Percentiles rank a stretch among this genome's conserved stretches.
These are phyloP conservation scores for Ganoderma lingzhi DNA, from an alignment of 1,284 basidiomycete species.

Conservation along the genomic window DNA sequence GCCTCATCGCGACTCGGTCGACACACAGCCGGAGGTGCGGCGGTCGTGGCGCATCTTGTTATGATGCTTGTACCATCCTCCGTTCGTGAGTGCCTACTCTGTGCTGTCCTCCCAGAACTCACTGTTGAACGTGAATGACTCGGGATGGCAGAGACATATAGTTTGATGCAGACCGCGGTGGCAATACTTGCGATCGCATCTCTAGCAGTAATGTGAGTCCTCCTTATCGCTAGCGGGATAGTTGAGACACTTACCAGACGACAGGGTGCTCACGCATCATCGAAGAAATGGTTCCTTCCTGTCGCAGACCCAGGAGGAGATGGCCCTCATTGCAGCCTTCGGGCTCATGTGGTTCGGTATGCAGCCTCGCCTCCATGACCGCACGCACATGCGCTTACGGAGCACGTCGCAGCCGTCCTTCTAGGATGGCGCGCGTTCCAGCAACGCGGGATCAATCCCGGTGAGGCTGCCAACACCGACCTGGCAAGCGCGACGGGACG, in stretches of 20 bases:
- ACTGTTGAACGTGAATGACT: neutral
- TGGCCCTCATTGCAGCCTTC: slow-evolving; percentile 71
- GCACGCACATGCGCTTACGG: neutral
- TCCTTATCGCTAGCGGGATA: neutral
- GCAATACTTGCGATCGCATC: slow-evolving; percentile 69
- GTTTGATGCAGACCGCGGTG: slow-evolving; percentile 76
- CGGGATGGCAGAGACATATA: slow-evolving; percentile 61
- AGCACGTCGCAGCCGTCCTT: slow-evolving; percentile 40
- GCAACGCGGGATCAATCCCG: slow-evolving; percentile 28
- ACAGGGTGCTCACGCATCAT: slow-evolving; percentile 71
- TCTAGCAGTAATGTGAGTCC: slow-evolving; percentile 69
- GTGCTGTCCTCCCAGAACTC: neutral
- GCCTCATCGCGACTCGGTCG: neutral
- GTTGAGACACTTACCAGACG: slow-evolving; percentile 14
- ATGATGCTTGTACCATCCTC: slow-evolving; percentile 33
- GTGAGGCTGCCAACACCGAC: slow-evolving; percentile 22
- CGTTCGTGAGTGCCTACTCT: slow-evolving; percentile 29
- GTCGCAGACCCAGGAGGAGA: slow-evolving; percentile 74
- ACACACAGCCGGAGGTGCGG: slow-evolving; percentile 25
- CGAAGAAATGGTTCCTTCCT: slow-evolving; percentile 61
- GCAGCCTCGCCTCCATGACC: slow-evolving; percentile 29
- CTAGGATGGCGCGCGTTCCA: slow-evolving; percentile 42
- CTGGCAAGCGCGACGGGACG: slow-evolving; percentile 29
- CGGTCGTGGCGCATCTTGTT: slow-evolving; percentile 32
- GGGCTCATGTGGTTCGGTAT: slow-evolving; percentile 79